These are phyloP conservation scores for Crotalaria pallida DNA, from an alignment of 306 rosid genomes.

Conservation along the genomic window DNA sequence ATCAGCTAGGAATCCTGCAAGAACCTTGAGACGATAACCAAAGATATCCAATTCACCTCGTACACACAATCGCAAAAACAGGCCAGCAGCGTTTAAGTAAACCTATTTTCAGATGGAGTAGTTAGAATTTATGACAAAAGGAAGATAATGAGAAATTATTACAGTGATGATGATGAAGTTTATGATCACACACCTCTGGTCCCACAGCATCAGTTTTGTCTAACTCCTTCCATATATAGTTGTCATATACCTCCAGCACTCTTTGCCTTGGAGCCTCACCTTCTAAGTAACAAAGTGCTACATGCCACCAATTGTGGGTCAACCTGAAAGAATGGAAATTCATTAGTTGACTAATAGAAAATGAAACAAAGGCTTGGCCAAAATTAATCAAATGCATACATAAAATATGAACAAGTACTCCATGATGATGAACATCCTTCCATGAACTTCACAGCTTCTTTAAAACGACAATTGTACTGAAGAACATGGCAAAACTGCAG, in stretches of 20 bases:
- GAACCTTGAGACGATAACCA: conserved; percentile 49
- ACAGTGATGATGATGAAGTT: not conserved
- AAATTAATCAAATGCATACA: conserved; percentile 42
- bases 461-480: conserved; percentile 64
- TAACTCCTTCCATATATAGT: conserved; percentile 77
- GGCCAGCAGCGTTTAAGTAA: conserved; percentile 71
- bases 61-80: conserved; percentile 62
- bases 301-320: conserved; percentile 99
- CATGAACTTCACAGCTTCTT: conserved; percentile 86
- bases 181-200: conserved; percentile 45
- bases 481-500: conserved; percentile 87
- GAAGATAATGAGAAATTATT: not conserved
- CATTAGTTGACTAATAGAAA: conserved; percentile 7
- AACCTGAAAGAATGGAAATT: conserved; percentile 45
- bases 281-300: conserved; percentile 85
- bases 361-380: not conserved
- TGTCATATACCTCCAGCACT: conserved; percentile 60
- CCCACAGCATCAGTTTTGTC: conserved; percentile 45
- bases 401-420: conserved; percentile 52
- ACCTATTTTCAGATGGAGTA: conserved; percentile 41
- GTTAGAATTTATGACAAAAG: conserved; percentile 1
- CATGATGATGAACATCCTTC: conserved; percentile 73
- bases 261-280: conserved; percentile 55
- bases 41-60: conserved; percentile 44
- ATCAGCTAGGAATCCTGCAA: conserved; percentile 45